Evolutionary conservation across 495 filamentous ascomycete genomes (phyloP).

Genomic region (Glonium stellatum): DNA sequence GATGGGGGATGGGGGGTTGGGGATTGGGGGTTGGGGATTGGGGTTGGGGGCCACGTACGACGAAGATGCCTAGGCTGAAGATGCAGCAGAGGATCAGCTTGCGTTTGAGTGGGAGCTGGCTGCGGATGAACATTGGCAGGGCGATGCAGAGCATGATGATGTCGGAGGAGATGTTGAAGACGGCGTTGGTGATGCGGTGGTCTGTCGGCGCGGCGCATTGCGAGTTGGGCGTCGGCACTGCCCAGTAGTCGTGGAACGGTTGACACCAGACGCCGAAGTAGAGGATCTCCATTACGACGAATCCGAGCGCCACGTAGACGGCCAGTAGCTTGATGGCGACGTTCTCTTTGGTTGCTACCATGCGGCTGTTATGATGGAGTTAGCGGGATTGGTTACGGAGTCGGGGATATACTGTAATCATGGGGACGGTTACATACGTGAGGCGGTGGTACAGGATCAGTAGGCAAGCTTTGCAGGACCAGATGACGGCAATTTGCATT

Average conservation of each 20-base stretch:
- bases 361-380: conserved; percentile 12
- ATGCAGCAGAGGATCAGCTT: conserved; percentile 48
- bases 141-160: conserved; percentile 54
- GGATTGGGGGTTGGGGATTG: conserved; percentile 50
- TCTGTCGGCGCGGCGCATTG: conserved; percentile 40
- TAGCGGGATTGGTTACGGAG: too few species aligned
- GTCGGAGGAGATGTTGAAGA: conserved; percentile 62
- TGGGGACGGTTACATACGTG: conserved; percentile 30
- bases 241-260: conserved; percentile 57
- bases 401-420: too few species aligned
- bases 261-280: conserved; percentile 60
- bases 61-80: conserved; percentile 54
- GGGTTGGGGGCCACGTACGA: conserved; percentile 28
- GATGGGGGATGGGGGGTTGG: conserved; percentile 59
- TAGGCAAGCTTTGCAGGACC: conserved; percentile 50
- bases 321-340: conserved; percentile 48
- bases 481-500: conserved; percentile 44
- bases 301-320: conserved; percentile 48
- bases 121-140: conserved; percentile 51
- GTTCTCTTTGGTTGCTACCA: conserved; percentile 40
- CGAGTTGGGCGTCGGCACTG: conserved; percentile 30
- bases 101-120: conserved; percentile 43
- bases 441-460: conserved; percentile 49
- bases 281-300: conserved; percentile 53
- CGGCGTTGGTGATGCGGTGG: conserved; percentile 59